Percentiles rank a stretch among this genome's conserved stretches.
phyloP scores from a whole-genome alignment of 805 yeast genomes.

The Wickerhamomyces alni region DNA sequence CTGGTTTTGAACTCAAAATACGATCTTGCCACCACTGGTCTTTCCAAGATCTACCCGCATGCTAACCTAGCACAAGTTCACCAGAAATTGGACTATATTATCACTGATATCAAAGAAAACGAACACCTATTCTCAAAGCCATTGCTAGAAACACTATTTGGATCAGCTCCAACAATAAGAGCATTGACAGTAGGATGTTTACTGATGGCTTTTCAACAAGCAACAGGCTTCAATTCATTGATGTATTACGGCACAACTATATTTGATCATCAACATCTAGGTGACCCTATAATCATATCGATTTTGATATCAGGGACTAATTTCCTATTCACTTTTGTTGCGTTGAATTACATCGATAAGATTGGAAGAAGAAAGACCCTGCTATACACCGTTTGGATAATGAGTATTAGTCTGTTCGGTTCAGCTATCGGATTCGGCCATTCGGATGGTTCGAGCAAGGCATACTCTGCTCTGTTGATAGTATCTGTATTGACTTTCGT shows the following conservation, averaged over 20 bases:
- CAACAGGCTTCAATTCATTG: conserved; percentile 57
- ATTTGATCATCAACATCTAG: conserved; percentile 43
- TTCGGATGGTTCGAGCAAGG: background rate
- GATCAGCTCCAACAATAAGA: conserved; percentile 26
- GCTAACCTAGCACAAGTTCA: conserved; percentile 37
- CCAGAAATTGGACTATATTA: conserved; percentile 40
- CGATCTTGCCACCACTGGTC: conserved; percentile 34
- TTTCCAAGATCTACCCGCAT: conserved; percentile 38
- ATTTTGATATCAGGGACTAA: conserved; percentile 50
- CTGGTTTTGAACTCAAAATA: conserved; percentile 28
- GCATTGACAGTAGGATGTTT: conserved; percentile 44
- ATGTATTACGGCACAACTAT: conserved; percentile 58
- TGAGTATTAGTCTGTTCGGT: conserved; percentile 29
- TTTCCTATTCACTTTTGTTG: conserved; percentile 48
- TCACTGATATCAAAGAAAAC: conserved; percentile 30
- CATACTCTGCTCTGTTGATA: conserved; percentile 19
- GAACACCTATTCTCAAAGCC: conserved; percentile 4
- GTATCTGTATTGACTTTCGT: conserved; percentile 30
- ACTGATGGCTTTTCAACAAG: conserved; percentile 51
- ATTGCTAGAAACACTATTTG: conserved; percentile 5
- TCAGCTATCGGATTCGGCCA: conserved; percentile 25
- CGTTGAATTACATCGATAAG: conserved; percentile 42
- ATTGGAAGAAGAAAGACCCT: conserved; percentile 43
- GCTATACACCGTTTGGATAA: conserved; percentile 34
- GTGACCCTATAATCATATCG: conserved; percentile 51